phyloP scores from a whole-genome alignment of 1,284 basidiomycete species.

The Papiliotrema nemorosa region DNA sequence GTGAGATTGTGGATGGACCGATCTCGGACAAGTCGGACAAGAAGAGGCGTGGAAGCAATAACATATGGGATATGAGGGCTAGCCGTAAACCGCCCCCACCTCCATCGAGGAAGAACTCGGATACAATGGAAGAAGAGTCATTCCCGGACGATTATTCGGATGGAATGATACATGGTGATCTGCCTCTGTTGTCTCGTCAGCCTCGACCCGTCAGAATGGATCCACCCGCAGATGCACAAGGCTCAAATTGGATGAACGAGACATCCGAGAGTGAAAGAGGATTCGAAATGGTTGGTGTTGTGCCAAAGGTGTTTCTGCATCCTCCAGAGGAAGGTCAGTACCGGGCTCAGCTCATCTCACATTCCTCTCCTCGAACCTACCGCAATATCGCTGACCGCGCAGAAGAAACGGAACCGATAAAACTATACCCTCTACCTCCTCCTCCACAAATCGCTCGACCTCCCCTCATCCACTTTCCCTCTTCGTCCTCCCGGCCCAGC shows the following conservation, averaged over 20 bases:
- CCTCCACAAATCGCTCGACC: neutral
- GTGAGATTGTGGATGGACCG: no score
- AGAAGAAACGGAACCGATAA: constrained; percentile 3
- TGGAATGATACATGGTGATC: neutral
- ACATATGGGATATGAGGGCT: constrained; percentile 2
- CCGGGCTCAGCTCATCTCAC: neutral
- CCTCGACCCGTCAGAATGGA: no score
- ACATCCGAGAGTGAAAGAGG: neutral
- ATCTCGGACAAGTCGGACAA: no score
- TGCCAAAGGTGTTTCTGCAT: constrained; percentile 5
- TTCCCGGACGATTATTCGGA: neutral
- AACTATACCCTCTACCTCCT: constrained; percentile 4
- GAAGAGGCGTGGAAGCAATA: no score
- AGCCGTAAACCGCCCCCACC: constrained; percentile 1
- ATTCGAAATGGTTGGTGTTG: neutral
- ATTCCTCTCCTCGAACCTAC: neutral
- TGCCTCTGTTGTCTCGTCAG: neutral
- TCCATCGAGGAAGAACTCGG: neutral
- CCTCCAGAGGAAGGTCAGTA: constrained; percentile 8
- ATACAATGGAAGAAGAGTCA: neutral
- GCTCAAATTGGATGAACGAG: no score
- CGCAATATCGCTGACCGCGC: neutral
- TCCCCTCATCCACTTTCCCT: neutral
- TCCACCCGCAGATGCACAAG: no score
- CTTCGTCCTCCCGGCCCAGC: neutral